Percentiles rank a stretch among this genome's conserved stretches.
Conservation (phyloP, 768 basidiomycete genomes). For the Hygrophoropsis aurantiaca region DNA sequence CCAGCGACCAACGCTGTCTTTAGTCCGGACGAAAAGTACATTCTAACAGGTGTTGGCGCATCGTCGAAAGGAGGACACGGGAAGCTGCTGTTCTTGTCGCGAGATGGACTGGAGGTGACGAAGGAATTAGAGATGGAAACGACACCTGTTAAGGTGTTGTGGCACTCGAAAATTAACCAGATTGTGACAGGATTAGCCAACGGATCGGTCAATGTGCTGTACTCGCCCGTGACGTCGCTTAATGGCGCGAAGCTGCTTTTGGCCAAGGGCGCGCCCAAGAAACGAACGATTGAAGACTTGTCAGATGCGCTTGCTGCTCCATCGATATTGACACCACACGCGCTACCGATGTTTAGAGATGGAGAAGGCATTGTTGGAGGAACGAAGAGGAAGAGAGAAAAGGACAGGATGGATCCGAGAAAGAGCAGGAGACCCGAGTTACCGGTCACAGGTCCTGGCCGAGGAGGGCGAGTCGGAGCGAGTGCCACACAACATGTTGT, state of each 20-base stretch:
- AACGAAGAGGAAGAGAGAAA: slow-evolving; percentile 87
- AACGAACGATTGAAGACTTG: slow-evolving; percentile 84
- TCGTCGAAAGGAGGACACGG: slow-evolving; percentile 68
- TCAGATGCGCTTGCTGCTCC: slow-evolving; percentile 83
- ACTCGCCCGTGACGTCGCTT: slow-evolving; percentile 86
- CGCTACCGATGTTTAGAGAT: slow-evolving; percentile 90
- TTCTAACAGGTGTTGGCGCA: slow-evolving; percentile 82
- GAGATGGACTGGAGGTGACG: slow-evolving; percentile 65
- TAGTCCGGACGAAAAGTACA: slow-evolving; percentile 89
- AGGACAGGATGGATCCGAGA: slow-evolving; percentile 82
- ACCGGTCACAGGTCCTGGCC: slow-evolving; percentile 90
- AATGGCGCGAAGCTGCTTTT: slow-evolving; percentile 91
- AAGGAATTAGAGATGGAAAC: slow-evolving; percentile 69
- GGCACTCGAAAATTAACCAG: slow-evolving; percentile 98
- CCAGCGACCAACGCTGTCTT: slow-evolving; percentile 93
- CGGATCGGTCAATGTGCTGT: slow-evolving; percentile 86
- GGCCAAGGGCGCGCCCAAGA: slow-evolving; percentile 82
- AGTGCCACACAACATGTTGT: slow-evolving; percentile 98
- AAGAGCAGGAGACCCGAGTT: slow-evolving; percentile 92
- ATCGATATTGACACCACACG: slow-evolving; percentile 89
- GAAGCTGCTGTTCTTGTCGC: slow-evolving; percentile 69
- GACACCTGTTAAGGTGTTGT: slow-evolving; percentile 85
- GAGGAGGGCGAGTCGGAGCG: slow-evolving; percentile 92
- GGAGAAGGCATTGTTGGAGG: slow-evolving; percentile 64
- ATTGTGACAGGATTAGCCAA: slow-evolving; percentile 86